These are phyloP conservation scores for Prunus fruticosa DNA, from an alignment of 306 rosid species.

Conservation along the genomic window DNA sequence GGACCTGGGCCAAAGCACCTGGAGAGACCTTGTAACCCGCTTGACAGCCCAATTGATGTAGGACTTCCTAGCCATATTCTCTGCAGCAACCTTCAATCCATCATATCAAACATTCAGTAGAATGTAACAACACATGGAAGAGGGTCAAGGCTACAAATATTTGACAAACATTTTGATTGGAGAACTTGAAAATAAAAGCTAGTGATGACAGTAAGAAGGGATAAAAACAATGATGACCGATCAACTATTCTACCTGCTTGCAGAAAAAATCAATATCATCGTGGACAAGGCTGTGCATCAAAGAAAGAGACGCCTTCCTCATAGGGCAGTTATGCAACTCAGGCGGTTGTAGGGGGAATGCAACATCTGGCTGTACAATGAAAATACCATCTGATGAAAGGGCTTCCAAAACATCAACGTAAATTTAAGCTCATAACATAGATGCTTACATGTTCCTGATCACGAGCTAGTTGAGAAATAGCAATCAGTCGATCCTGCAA, in stretches of 20 bases:
- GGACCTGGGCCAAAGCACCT: constrained; percentile 97
- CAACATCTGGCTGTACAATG: constrained; percentile 80
- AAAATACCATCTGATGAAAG: constrained; percentile 14
- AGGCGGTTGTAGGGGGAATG: constrained; percentile 73
- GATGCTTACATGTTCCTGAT: constrained; percentile 82
- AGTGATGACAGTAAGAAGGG: not conserved
- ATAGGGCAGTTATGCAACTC: constrained; percentile 63
- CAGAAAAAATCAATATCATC: constrained; percentile 86
- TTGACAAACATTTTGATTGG: constrained; percentile 16
- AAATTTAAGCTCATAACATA: not conserved
- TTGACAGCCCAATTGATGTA: constrained; percentile 95
- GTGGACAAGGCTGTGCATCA: constrained; percentile 71
- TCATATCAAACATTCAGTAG: constrained; percentile 26
- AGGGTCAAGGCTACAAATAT: constrained; percentile 21
- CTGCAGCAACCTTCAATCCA: constrained; percentile 72
- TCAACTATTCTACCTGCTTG: constrained; percentile 51
- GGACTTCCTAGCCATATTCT: constrained; percentile 80
- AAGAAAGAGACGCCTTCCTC: constrained; percentile 48
- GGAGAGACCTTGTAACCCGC: constrained; percentile 87
- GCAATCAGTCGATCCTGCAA: constrained; percentile 86
- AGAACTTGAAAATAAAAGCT: not conserved
- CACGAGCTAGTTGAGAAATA: constrained; percentile 82
- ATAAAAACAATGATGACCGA: not conserved
- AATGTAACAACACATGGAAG: constrained; percentile 19
- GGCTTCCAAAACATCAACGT: not conserved